Evolutionary conservation across 495 filamentous ascomycete genomes (phyloP).

Genomic region (Lasiosphaeris hirsuta): DNA sequence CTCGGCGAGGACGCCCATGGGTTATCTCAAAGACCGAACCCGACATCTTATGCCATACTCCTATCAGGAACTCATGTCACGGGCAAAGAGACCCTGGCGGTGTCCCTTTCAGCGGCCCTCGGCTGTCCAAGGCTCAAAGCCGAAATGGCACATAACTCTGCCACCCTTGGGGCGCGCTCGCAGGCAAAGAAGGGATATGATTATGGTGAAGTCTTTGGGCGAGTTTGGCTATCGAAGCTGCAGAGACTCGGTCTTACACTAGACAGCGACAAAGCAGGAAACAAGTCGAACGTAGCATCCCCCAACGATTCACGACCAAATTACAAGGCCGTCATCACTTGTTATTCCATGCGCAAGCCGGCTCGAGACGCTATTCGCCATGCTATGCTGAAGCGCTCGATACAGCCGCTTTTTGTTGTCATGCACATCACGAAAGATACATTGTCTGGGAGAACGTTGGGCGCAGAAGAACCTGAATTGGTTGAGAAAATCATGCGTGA

Average conservation of each 20-base stretch:
- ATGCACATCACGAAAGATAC: slow-evolving; percentile 12
- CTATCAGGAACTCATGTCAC: slow-evolving; percentile 11
- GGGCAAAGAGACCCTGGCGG: slow-evolving; percentile 12
- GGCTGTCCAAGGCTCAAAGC: slow-evolving; percentile 8
- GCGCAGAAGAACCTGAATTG: slow-evolving; percentile 8
- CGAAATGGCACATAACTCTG: not conserved
- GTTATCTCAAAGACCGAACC: too few species aligned
- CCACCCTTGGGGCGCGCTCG: not conserved
- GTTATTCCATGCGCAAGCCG: slow-evolving; percentile 4
- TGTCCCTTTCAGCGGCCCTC: not conserved
- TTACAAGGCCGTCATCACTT: not conserved
- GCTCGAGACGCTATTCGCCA: slow-evolving; percentile 8
- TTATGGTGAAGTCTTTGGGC: slow-evolving; percentile 8
- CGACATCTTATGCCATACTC: not conserved
- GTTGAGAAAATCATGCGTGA: slow-evolving; percentile 5
- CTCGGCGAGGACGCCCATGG: too few species aligned
- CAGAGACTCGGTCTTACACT: not conserved
- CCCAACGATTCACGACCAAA: not conserved
- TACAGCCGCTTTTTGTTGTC: slow-evolving; percentile 8
- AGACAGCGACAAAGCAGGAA: not conserved
- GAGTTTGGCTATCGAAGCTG: slow-evolving; percentile 13
- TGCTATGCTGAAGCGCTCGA: not conserved
- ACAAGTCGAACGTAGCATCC: not conserved
- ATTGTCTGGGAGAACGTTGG: slow-evolving; percentile 6
- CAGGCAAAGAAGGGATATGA: not conserved